phyloP scores from a whole-genome alignment of 352 stramenopile genomes.

The Phytopythium sindhum region DNA sequence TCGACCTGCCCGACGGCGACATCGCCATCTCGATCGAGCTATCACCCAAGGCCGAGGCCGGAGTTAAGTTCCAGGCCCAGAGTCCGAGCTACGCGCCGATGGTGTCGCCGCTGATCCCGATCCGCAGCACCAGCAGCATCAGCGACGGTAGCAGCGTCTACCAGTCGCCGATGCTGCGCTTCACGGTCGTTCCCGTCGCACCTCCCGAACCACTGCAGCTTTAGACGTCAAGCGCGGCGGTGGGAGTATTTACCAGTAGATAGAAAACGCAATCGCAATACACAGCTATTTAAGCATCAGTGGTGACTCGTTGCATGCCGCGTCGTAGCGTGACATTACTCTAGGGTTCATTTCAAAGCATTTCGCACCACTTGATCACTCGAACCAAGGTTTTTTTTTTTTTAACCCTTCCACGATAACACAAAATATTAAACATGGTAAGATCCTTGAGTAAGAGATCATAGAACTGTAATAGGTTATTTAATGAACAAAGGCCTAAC shows the following conservation, averaged over 20 bases:
- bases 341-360: too few relatives aligned
- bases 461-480: too few relatives aligned
- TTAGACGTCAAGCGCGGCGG: neutral
- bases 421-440: too few relatives aligned
- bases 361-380: too few relatives aligned
- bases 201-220: neutral
- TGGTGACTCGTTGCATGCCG: too few relatives aligned
- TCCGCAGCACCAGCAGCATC: conserved; percentile 14
- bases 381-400: too few relatives aligned
- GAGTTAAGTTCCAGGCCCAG: conserved; percentile 12
- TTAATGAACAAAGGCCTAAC: too few relatives aligned
- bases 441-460: too few relatives aligned
- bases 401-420: too few relatives aligned
- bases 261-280: neutral
- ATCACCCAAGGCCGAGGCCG: conserved; percentile 19
- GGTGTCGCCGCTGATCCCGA: conserved; percentile 17
- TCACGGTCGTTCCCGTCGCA: neutral
- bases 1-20: conserved; percentile 15
- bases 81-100: conserved; percentile 22
- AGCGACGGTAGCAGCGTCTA: neutral
- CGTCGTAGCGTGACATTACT: too few relatives aligned
- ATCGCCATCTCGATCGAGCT: conserved; percentile 27
- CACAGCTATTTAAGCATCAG: conserved; percentile 1
- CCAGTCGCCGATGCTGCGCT: conserved; percentile 1
- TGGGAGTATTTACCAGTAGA: conserved; percentile 1